Base-by-base conservation (phyloP, 1,284 basidiomycete species). In the Malassezia furfur region DNA sequence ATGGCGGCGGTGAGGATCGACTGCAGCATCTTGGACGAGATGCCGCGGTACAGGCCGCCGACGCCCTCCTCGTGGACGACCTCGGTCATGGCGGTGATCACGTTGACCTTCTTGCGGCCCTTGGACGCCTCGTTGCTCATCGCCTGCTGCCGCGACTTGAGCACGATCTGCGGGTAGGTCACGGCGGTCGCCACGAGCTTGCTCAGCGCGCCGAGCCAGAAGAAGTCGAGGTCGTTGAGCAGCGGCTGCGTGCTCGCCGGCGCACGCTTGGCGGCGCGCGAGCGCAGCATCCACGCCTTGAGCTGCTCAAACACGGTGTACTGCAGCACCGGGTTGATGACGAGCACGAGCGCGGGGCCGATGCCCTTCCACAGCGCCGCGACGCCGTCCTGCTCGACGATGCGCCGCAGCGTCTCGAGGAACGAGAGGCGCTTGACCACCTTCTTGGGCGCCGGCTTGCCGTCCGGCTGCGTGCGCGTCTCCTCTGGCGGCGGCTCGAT, bases 301-400 rank as follows among this genome's bases (percentile, higher is more conserved):
- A 73, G 57, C 55, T 72, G 70, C 56, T 74, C 72, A 43, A 72
- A 74, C 9, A 64, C 70, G 3, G 72, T 74, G 62, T 74, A 74
- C 63, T 82, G 81, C 39, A 98, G 80, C 34, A 99, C 87, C 8
- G 94, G 94, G 76, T 99, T 99, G 68, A 91, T 83, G 66, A 96
- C 91, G 41, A 98, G 80, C 34, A 91, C 81, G 49, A 98, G 79
- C 15, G 93, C 91, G 2, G 94, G 91, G 0, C 91, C 90, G 38
- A 99, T 82, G n/a, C 94, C 94, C 50, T 90, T 81, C 86, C 88
- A 96, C 70, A 99, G 86, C 0, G 85, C 91, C 19, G 80, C 75
- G 19, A 83, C 65, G 11, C 93, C 93, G 69, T 86, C 87, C 62
- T 85, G 84, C 50, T 82, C 80, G 39, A 91, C 66, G 59, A 98